Evolutionary conservation across 2,329 filamentous ascomycete species (phyloP), one percentile per base, ranked within the genome.

Genomic region (Leptographium lundbergii): DNA sequence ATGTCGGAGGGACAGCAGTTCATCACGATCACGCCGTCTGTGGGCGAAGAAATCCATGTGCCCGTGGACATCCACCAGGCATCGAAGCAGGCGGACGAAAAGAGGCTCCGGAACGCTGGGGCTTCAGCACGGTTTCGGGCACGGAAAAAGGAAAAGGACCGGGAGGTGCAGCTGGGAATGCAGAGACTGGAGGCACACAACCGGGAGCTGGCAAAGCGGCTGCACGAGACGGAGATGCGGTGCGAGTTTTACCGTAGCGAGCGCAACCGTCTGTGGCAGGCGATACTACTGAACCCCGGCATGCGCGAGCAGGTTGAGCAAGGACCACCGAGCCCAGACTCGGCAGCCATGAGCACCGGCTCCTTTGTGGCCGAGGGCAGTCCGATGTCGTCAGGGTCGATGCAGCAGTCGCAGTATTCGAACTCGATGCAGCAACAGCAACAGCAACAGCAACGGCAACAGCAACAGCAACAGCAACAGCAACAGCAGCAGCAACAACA

Each of bases 41-140:
- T 67, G 65, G 74, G 71, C 48, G 74, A 74, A 51, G 69, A 72
- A 34, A 79, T 82, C 50, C 71, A 77, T 11, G 82, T 91, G 55
- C 85, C 86, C 17, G 84, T 92, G 11, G 89, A 95, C 68, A 84
- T 88, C 51, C 87, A 89, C 65, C 87, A 89, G 66, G 90, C 87
- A 14, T 95, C 90, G 14, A 86, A 85, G 64, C 84, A 89, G 66
- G 88, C 89, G 47, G 88, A 94, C 67, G 89, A 95, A 70, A 95
- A 94, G 73, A 80, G 90, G 59, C 86, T 87, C 69, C 82, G 89
- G 57, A 95, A 95, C 67, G 90, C 90, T 48, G 88, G 88, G 54
- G 90, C 90, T 6, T 95, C 89, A 59, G 89, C 89, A 54, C 81
- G 90, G 61, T 94, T 95, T 64, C 81, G 90, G 59, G 83, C 85